Conservation (phyloP, 139 green algal species). For the Coelastrella sp. region DNA sequence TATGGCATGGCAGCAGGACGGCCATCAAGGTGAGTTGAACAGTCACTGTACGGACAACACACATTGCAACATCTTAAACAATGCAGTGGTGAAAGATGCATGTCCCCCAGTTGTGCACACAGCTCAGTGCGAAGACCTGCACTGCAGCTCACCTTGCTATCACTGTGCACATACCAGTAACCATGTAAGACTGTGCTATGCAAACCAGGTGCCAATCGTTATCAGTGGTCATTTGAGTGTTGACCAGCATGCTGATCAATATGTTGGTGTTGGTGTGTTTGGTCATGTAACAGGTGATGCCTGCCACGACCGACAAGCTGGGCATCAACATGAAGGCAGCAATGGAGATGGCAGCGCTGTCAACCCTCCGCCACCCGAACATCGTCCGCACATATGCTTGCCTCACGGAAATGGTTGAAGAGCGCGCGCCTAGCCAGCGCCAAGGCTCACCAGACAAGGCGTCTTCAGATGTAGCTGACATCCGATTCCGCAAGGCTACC, state of each 20-base stretch:
- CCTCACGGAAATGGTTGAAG: slow-evolving; percentile 40
- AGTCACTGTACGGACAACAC: not conserved
- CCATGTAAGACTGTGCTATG: too few relatives aligned
- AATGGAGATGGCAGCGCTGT: slow-evolving; percentile 35
- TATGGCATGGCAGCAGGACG: slow-evolving; percentile 7
- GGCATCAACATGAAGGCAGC: slow-evolving; percentile 26
- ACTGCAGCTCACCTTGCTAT: too few relatives aligned
- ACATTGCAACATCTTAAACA: too few relatives aligned
- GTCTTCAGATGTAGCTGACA: too few relatives aligned
- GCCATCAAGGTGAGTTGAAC: slow-evolving; percentile 12
- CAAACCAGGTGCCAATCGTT: too few relatives aligned
- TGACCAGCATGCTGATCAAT: too few relatives aligned
- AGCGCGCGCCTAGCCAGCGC: not conserved
- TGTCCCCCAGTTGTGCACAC: too few relatives aligned
- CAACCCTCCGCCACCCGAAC: slow-evolving; percentile 31
- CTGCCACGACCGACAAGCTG: not conserved
- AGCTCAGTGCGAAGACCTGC: too few relatives aligned
- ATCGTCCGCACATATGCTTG: slow-evolving; percentile 28
- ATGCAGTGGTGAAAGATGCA: not conserved
- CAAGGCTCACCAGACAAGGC: too few relatives aligned
- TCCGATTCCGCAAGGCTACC: slow-evolving; percentile 1
- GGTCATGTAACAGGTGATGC: slow-evolving; percentile 36
- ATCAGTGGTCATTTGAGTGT: too few relatives aligned
- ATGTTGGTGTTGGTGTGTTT: too few relatives aligned
- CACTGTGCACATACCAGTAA: too few relatives aligned